Evolutionary conservation across 371 early-diverging fungal genomes (phyloP).

Genomic region (Basidiobolus meristosporus): DNA sequence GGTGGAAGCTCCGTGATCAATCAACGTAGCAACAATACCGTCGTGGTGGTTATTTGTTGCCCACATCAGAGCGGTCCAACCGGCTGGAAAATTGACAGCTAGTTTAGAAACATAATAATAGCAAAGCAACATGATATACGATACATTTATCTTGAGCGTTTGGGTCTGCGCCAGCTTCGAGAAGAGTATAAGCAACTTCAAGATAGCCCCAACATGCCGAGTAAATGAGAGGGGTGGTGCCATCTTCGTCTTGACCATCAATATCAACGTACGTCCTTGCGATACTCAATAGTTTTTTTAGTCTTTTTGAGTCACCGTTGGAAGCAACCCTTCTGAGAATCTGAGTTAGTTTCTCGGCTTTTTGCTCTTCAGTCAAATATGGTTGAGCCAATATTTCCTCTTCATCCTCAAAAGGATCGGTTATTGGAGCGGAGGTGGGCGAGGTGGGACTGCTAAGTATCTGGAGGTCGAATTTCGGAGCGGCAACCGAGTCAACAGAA

Average conservation of each 20-base stretch:
- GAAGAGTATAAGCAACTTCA: slow-evolving; percentile 35
- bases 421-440: too few species aligned
- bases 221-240: slow-evolving; percentile 63
- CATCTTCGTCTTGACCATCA: slow-evolving; percentile 65
- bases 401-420: slow-evolving; percentile 4
- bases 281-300: slow-evolving; percentile 25
- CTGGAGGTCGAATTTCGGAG: too few species aligned
- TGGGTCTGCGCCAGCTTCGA: slow-evolving; percentile 53
- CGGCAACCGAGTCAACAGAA: too few species aligned
- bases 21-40: slow-evolving; percentile 42
- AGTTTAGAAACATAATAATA: too few species aligned
- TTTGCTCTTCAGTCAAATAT: slow-evolving; percentile 14
- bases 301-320: slow-evolving; percentile 23
- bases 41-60: slow-evolving; percentile 76
- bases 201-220: slow-evolving; percentile 75
- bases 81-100: slow-evolving; percentile 38
- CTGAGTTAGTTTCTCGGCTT: slow-evolving; percentile 19
- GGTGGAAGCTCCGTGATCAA: slow-evolving; percentile 60
- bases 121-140: slow-evolving; percentile 3
- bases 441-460: too few species aligned
- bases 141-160: slow-evolving; percentile 60
- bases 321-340: slow-evolving; percentile 35
- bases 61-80: slow-evolving; percentile 93
- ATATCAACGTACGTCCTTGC: slow-evolving; percentile 42
- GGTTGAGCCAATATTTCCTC: slow-evolving; percentile 1